Percentiles rank a stretch among this genome's conserved stretches.
Conservation (phyloP, 1,284 basidiomycete genomes). For the Violaceomyces palustris region DNA sequence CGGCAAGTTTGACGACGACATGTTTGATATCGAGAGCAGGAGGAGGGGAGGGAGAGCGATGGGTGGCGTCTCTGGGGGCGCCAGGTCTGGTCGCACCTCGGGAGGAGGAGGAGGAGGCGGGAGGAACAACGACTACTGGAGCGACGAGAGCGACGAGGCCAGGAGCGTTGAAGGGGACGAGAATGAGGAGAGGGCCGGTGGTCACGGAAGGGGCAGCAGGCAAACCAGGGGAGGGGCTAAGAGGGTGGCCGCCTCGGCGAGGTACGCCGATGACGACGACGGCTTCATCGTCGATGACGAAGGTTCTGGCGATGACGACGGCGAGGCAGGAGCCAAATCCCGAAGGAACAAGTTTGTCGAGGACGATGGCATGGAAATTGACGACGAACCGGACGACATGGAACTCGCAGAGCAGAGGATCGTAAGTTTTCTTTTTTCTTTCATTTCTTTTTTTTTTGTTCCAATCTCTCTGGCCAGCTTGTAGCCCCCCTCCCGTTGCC, state of each 20-base stretch:
- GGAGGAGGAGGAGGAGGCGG: conserved; percentile 25
- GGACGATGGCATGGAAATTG: conserved; percentile 40
- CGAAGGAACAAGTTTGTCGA: conserved; percentile 13
- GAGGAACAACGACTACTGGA: conserved; percentile 36
- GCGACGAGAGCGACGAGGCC: conserved; percentile 38
- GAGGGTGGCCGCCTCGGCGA: conserved; percentile 8
- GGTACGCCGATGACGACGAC: conserved; percentile 45
- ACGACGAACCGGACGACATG: conserved; percentile 44
- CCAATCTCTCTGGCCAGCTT: too few species aligned
- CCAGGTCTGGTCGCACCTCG: conserved; percentile 1
- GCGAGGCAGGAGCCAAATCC: conserved; percentile 10
- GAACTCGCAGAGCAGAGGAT: conserved; percentile 37
- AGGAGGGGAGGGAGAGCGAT: conserved; percentile 8
- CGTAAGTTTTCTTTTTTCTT: conserved; percentile 9
- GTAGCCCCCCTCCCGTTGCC: too few species aligned
- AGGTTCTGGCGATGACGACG: conserved; percentile 31
- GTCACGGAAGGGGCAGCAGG: conserved; percentile 8
- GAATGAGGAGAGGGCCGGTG: conserved; percentile 14
- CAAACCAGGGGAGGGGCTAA: conserved; percentile 8
- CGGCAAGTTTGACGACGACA: conserved; percentile 35
- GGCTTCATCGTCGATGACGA: conserved; percentile 46
- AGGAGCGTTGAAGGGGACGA: conserved; percentile 14
- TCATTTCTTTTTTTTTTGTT: too few species aligned
- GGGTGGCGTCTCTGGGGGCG: conserved; percentile 9
- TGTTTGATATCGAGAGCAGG: conserved; percentile 31